phyloP scores from a whole-genome alignment of 2,329 filamentous ascomycete species.

The Pseudogymnoascus pannorum region DNA sequence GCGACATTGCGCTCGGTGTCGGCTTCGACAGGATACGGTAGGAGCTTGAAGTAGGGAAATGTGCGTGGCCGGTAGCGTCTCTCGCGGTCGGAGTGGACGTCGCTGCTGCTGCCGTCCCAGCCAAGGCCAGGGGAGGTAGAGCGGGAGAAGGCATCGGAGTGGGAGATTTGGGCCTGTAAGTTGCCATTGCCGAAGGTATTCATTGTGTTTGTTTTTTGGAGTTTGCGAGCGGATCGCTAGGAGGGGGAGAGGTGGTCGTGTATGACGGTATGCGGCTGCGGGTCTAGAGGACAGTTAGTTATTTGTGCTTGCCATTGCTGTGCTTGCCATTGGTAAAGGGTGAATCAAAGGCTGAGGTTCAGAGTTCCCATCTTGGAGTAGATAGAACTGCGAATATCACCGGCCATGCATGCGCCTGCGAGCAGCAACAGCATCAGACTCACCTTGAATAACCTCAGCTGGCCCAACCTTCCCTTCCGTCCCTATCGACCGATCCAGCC shows the following conservation, averaged over 20 bases:
- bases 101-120: conserved; percentile 35
- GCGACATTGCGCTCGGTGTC: conserved; percentile 70
- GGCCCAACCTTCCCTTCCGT: not conserved
- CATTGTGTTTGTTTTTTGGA: conserved; percentile 2
- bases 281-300: not conserved
- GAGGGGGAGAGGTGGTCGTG: not conserved
- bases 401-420: not conserved
- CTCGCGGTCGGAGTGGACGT: conserved; percentile 45
- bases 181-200: conserved; percentile 20
- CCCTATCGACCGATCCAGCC: not conserved
- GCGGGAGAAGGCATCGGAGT: conserved; percentile 64
- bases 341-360: not conserved
- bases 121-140: conserved; percentile 74
- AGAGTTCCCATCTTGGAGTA: not conserved
- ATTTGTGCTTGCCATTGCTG: not conserved
- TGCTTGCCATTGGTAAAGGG: not conserved
- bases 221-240: not conserved
- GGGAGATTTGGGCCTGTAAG: conserved; percentile 8
- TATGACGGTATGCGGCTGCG: not conserved
- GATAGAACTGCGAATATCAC: not conserved
- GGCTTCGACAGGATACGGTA: conserved; percentile 84
- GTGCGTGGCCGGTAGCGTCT: conserved; percentile 75
- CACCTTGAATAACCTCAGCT: conserved; percentile 5
- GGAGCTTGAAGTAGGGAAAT: conserved; percentile 83
- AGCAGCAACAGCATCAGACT: not conserved